Percentiles rank a stretch among this genome's conserved stretches.
These are phyloP conservation scores for Malus hybrid DNA, from an alignment of 331 rosid species.

Conservation along the genomic window DNA sequence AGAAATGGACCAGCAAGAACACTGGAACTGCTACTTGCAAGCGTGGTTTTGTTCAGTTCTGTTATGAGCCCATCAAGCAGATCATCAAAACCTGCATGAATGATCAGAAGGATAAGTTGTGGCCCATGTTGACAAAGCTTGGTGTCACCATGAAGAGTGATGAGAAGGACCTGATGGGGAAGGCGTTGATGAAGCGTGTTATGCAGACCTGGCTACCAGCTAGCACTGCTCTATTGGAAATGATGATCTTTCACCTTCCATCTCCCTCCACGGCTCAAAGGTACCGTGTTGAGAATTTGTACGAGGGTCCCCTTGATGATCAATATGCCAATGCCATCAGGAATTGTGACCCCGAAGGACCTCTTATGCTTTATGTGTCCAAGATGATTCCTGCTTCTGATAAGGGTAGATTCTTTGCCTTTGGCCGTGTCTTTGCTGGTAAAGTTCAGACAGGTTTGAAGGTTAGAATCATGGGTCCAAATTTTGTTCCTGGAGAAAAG, in stretches of 20 bases:
- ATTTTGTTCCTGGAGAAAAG: not conserved
- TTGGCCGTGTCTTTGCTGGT: no score
- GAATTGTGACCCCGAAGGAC: conserved; percentile 76
- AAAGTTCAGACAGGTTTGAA: no score
- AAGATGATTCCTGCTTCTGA: no score
- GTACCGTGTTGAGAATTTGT: conserved; percentile 88
- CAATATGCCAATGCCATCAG: conserved; percentile 65
- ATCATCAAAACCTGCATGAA: conserved; percentile 73
- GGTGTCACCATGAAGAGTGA: conserved; percentile 69
- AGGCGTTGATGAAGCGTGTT: conserved; percentile 78
- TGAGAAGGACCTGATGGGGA: conserved; percentile 69
- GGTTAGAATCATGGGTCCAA: no score
- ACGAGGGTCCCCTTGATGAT: conserved; percentile 90
- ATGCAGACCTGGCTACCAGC: conserved; percentile 98
- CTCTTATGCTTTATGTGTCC: conserved; percentile 54
- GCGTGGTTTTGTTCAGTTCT: conserved; percentile 88
- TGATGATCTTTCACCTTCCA: conserved; percentile 90
- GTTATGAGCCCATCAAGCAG: conserved; percentile 89
- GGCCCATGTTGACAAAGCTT: conserved; percentile 83
- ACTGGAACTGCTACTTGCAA: conserved; percentile 71
- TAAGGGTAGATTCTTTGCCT: no score
- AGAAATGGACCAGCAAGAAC: conserved; percentile 77
- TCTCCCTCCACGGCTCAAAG: conserved; percentile 59
- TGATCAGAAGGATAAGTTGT: conserved; percentile 85
- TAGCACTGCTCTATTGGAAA: conserved; percentile 60